phyloP scores from a whole-genome alignment of 305 asterid species.

The Fraxinus albicans region DNA sequence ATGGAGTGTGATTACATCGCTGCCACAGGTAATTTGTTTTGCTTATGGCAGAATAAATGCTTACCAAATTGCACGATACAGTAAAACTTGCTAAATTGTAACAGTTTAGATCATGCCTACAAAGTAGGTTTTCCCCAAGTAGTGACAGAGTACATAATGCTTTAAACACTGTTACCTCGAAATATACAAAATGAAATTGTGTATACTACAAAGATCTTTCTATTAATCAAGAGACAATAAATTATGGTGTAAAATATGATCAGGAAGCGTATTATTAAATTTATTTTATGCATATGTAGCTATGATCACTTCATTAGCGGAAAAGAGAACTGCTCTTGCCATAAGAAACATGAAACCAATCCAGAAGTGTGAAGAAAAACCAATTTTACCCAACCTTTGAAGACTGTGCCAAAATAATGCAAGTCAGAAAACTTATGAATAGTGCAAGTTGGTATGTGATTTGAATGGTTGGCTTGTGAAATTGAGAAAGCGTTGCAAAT shows the following conservation, averaged over 20 bases:
- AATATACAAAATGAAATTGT: not conserved
- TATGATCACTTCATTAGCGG: not conserved
- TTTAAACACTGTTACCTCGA: not conserved
- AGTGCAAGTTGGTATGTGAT: not conserved
- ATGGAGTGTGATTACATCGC: constrained; percentile 93
- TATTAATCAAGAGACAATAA: not conserved
- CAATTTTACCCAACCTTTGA: not conserved
- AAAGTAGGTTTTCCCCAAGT: not conserved
- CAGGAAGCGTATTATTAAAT: not conserved
- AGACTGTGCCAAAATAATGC: not conserved
- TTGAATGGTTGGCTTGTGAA: not conserved
- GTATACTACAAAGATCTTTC: not conserved
- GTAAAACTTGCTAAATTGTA: not conserved
- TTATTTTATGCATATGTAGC: not conserved
- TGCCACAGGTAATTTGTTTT: constrained; percentile 72
- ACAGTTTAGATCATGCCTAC: not conserved
- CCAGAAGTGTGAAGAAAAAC: not conserved
- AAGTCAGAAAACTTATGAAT: not conserved
- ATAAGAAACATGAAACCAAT: not conserved
- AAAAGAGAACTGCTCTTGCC: not conserved
- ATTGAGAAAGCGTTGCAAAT: not conserved
- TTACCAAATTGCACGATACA: not conserved
- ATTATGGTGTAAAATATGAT: not conserved
- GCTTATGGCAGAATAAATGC: constrained; percentile 4
- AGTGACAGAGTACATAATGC: not conserved